phyloP scores from a whole-genome alignment of 163 green algal genomes.

The Trebouxia gelatinosa region DNA sequence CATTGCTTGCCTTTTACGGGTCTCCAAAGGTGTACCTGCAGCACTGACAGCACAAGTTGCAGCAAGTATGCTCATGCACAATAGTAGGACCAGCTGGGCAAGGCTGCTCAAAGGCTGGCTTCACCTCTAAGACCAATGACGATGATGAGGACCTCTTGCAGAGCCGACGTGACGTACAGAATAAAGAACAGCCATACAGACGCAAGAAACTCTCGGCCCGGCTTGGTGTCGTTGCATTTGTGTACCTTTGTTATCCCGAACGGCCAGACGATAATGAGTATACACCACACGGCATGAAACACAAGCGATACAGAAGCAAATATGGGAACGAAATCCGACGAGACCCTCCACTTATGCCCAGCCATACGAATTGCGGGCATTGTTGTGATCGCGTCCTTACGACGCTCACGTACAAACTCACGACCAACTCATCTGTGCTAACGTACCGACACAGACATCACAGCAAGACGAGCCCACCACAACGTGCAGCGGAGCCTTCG shows the following conservation, averaged over 20 bases:
- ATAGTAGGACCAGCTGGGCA: not conserved
- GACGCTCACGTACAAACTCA: too few relatives aligned
- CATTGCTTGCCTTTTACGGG: slow-evolving; percentile 20
- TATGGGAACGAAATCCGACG: slow-evolving; percentile 30
- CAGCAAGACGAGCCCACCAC: too few relatives aligned
- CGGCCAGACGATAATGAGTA: slow-evolving; percentile 25
- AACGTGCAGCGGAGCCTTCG: too few relatives aligned
- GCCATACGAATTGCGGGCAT: slow-evolving; percentile 27
- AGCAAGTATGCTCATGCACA: not conserved
- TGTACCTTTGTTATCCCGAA: slow-evolving; percentile 18
- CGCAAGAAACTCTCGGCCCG: slow-evolving; percentile 1
- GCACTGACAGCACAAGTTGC: not conserved
- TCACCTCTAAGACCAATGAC: slow-evolving; percentile 25
- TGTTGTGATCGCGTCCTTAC: too few relatives aligned
- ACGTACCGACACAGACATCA: too few relatives aligned
- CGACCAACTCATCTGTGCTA: too few relatives aligned
- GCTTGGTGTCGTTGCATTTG: not conserved
- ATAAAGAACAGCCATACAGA: slow-evolving; percentile 6
- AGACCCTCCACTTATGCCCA: slow-evolving; percentile 15
- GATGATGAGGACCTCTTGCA: slow-evolving; percentile 9
- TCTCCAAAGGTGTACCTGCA: slow-evolving; percentile 23
- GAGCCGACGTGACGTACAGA: not conserved
- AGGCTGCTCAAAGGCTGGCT: not conserved
- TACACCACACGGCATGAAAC: not conserved
- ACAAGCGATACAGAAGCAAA: slow-evolving; percentile 13